Evolutionary conservation across 257 asterid species (phyloP), one percentile per base, ranked within the genome.

Genomic region (Paulownia fortunei): DNA sequence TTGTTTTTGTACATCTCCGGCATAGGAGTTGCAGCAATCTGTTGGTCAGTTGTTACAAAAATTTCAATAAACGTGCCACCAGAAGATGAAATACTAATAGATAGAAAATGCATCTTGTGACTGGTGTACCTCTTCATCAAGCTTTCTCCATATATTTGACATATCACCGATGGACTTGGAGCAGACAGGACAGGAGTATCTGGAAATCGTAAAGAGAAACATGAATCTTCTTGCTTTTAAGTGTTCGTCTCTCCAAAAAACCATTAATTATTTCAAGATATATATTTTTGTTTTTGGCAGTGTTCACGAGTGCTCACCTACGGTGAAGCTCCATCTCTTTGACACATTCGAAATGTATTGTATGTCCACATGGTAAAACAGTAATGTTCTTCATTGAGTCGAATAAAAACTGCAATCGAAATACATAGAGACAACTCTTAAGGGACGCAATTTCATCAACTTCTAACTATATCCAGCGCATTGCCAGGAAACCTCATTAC

Each of bases 171-270:
- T 80, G 62, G 95, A 88, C 80, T 79, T 90, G 11, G 87, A 88
- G 81, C 95, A 90, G 63, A 90, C 82, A 51, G 92, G 91, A 46
- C 92, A 85, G 16, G 89, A 82, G 51, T 90, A 88, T 80, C 94
- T 89, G 87, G 63, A 80, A 27, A 19, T 61, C 16, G 24, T 37
- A 49, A 44, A 47, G 47, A 61, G 18, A 61, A 46, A 23, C 64
- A 74, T 36, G 52, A 71, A 55, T 26, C 26, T 0, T 68, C 26
- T 46, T 5, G 64, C 46, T 59, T 41, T 18, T 8, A 58, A 30
- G 7, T 15, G 46, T 2, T 73, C 0, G 10, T 16, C 8, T 44
- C 19, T n/a, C 21, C 70, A 16, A 60, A 12, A 27, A n/a, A 30
- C 1, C 5, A 51, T 4, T 0, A 5, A 16, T 8, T 6, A 23